Evolutionary conservation across 208 protist genomes (phyloP).

Genomic region (Eutreptiella sp.): DNA sequence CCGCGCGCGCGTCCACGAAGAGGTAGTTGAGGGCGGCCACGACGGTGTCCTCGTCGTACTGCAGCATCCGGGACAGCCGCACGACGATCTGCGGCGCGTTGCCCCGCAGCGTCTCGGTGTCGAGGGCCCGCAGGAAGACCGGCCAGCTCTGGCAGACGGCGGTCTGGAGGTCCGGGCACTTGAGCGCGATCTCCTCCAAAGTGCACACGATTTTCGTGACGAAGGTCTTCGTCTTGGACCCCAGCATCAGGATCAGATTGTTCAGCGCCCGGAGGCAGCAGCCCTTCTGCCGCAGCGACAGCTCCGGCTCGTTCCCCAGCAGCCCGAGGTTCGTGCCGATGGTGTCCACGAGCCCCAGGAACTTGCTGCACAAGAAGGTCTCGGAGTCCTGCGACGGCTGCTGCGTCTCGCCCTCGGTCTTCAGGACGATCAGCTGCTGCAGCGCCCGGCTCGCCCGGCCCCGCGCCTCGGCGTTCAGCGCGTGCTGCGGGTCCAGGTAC

Average conservation of each 20-base stretch:
- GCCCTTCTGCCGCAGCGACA: no score
- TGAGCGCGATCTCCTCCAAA: no score
- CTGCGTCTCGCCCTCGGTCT: neutral
- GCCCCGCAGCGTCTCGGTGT: neutral
- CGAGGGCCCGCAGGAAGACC: neutral
- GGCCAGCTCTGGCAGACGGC: no score
- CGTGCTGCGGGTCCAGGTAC: no score
- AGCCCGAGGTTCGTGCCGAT: neutral
- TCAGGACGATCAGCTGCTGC: neutral
- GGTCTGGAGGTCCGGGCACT: no score
- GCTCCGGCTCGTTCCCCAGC: neutral
- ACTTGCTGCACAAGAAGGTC: constrained; percentile 4
- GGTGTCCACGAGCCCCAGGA: constrained; percentile 3
- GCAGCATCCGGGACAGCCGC: no score
- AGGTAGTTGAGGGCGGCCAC: no score
- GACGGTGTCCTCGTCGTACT: no score
- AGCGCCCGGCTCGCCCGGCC: constrained; percentile 3
- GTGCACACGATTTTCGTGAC: constrained; percentile 8
- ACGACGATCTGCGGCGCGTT: neutral
- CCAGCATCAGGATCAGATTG: neutral
- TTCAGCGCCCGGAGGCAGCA: neutral
- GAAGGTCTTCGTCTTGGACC: neutral
- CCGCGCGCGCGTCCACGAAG: constrained; percentile 5
- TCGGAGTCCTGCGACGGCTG: neutral
- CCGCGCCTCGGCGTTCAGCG: neutral